A percentile compares a stretch with the other conserved stretches of the same genome.
Conservation (phyloP, 23 red algal genomes). For the Gracilaria vermiculophylla region DNA sequence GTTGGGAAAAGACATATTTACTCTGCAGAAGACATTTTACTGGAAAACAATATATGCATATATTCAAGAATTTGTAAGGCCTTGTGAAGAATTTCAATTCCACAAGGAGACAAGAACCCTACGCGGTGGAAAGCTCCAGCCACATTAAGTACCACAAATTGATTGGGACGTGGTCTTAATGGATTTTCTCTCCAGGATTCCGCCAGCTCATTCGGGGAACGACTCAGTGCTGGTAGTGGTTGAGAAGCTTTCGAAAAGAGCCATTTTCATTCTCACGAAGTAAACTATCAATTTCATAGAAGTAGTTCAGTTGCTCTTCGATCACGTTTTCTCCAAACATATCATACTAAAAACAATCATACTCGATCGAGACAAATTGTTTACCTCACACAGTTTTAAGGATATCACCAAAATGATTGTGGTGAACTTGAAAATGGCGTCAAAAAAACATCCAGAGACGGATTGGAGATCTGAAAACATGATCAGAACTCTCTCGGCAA, state of each 20-base stretch:
- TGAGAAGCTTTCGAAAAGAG: slow-evolving; percentile 50
- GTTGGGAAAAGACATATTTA: slow-evolving; percentile 36
- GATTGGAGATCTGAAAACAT: slow-evolving; percentile 12
- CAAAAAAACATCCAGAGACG: slow-evolving; percentile 26
- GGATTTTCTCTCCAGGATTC: slow-evolving; percentile 47
- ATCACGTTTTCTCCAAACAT: slow-evolving; percentile 29
- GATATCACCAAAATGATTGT: background rate
- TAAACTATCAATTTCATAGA: slow-evolving; percentile 7
- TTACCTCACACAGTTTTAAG: slow-evolving; percentile 36
- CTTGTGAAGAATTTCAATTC: background rate
- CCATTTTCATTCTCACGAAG: slow-evolving; percentile 22
- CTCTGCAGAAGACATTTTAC: slow-evolving; percentile 23
- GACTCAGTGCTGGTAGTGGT: slow-evolving; percentile 53
- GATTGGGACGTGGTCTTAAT: slow-evolving; percentile 23
- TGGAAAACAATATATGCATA: slow-evolving; percentile 41
- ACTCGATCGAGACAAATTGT: slow-evolving; percentile 1
- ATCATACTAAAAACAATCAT: background rate
- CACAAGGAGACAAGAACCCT: slow-evolving; percentile 11
- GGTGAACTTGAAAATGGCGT: slow-evolving; percentile 19
- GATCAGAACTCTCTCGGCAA: slow-evolving; percentile 28
- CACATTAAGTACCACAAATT: background rate
- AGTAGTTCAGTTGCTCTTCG: background rate
- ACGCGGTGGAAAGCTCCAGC: slow-evolving; percentile 26
- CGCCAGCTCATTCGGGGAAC: background rate
- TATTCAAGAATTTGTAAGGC: slow-evolving; percentile 2